Conservation (phyloP, 1,284 basidiomycete species). For the Lentinula novae-zelandiae region DNA sequence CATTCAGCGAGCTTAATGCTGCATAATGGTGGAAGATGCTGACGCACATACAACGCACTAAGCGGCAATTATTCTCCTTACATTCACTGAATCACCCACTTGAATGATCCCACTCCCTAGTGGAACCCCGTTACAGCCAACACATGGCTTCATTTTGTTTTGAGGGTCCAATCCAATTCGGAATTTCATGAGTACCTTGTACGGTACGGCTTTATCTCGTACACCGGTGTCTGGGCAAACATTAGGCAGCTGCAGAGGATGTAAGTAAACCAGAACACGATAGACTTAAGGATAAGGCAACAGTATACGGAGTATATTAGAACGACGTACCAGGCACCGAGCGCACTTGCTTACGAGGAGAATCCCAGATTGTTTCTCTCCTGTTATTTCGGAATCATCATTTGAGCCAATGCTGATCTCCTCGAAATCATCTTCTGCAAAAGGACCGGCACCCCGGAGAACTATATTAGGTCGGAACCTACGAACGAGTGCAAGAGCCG, state of each 20-base stretch:
- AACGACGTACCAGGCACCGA: constrained; percentile 61
- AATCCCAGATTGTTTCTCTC: constrained; percentile 33
- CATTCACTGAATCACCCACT: constrained; percentile 14
- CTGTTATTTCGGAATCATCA: constrained; percentile 14
- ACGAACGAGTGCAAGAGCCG: constrained; percentile 4
- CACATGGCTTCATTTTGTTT: constrained; percentile 47
- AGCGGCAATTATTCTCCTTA: constrained; percentile 11
- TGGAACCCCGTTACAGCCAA: constrained; percentile 49
- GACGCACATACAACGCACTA: not conserved
- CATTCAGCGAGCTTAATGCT: not conserved
- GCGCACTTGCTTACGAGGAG: constrained; percentile 63
- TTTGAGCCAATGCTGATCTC: constrained; percentile 47
- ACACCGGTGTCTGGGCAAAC: constrained; percentile 60
- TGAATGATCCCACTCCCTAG: constrained; percentile 11
- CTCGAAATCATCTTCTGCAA: constrained; percentile 50
- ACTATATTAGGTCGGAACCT: constrained; percentile 77
- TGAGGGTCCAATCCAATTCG: constrained; percentile 50
- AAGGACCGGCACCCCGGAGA: constrained; percentile 49
- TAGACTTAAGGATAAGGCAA: too few relatives aligned
- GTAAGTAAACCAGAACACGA: not conserved
- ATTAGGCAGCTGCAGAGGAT: constrained; percentile 58
- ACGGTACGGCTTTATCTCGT: constrained; percentile 70
- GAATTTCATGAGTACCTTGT: constrained; percentile 69
- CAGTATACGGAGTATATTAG: not conserved
- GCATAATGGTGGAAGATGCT: not conserved